These are phyloP conservation scores for Colletotrichum higginsianum DNA, from an alignment of 2,329 filamentous ascomycete species.

Conservation along the genomic window DNA sequence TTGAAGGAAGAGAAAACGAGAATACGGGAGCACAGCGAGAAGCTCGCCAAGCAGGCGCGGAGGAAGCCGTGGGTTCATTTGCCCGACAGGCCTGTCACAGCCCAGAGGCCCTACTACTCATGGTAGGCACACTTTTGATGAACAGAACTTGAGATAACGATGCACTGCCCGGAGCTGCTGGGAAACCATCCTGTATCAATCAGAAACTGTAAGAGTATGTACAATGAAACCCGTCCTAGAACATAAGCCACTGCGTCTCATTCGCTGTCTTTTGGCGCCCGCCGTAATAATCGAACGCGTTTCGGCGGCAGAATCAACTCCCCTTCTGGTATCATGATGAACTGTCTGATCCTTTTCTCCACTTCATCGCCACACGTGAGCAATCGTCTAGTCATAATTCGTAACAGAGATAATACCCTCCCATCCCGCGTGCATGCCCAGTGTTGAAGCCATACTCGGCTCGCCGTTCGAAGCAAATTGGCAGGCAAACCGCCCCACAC, in stretches of 20 bases:
- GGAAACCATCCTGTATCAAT: constrained; percentile 15
- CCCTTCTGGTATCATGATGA: constrained; percentile 13
- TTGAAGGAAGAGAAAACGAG: constrained; percentile 96
- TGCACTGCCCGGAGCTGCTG: background rate
- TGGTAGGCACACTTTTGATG: constrained; percentile 72
- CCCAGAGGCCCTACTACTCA: constrained; percentile 90
- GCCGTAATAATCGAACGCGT: background rate
- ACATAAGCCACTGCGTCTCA: constrained; percentile 22
- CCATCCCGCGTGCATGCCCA: background rate
- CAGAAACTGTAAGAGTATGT: constrained; percentile 40
- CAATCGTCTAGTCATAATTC: constrained; percentile 37
- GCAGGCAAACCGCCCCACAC: background rate
- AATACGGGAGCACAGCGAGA: constrained; percentile 84
- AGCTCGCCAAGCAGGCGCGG: constrained; percentile 80
- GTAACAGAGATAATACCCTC: background rate
- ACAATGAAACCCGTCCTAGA: constrained; percentile 34
- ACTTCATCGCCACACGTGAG: constrained; percentile 2
- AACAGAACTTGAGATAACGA: background rate
- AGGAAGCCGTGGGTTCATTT: constrained; percentile 89
- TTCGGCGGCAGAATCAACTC: constrained; percentile 1
- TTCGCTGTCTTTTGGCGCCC: background rate
- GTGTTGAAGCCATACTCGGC: background rate
- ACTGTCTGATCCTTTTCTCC: background rate
- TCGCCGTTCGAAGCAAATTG: background rate
- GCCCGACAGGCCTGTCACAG: constrained; percentile 86